Conservation (phyloP, 2,329 filamentous ascomycete genomes). For the Xylaria polymorpha region DNA sequence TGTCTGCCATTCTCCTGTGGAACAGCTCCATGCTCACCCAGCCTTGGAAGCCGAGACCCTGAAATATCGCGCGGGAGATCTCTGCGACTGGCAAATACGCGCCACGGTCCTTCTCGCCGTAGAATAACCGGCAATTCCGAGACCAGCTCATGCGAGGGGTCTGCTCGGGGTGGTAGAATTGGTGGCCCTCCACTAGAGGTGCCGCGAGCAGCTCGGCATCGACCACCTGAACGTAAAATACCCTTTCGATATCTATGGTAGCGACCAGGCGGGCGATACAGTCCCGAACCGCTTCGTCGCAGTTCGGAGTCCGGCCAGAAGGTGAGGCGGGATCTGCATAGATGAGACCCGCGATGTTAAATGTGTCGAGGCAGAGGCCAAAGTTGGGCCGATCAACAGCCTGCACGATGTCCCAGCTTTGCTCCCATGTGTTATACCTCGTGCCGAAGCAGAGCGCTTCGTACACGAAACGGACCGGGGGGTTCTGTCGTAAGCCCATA, state of each 20-base stretch:
- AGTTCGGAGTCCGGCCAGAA: conserved; percentile 64
- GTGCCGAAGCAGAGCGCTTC: conserved; percentile 81
- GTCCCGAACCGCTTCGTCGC: conserved; percentile 64
- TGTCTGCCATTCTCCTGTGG: conserved; percentile 67
- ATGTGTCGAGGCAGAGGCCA: conserved; percentile 81
- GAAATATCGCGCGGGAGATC: conserved; percentile 70
- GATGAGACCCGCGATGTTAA: conserved; percentile 78
- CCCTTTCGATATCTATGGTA: conserved; percentile 69
- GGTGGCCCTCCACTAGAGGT: conserved; percentile 68
- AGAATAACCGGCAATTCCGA: conserved; percentile 77
- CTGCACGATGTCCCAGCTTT: conserved; percentile 74
- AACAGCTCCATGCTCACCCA: conserved; percentile 81
- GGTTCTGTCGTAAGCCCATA: conserved; percentile 67
- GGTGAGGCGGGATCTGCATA: conserved; percentile 73
- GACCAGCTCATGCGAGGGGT: conserved; percentile 80
- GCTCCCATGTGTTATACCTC: conserved; percentile 76
- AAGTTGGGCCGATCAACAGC: conserved; percentile 76
- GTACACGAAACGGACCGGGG: conserved; percentile 75
- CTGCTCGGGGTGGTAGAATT: conserved; percentile 68
- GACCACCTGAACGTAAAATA: conserved; percentile 82
- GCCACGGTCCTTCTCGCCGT: conserved; percentile 71
- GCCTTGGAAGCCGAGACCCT: conserved; percentile 72
- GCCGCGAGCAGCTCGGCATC: conserved; percentile 73
- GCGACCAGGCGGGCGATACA: conserved; percentile 67
- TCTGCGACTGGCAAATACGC: conserved; percentile 75